These are phyloP conservation scores for Phytophthora citricola DNA, from an alignment of 352 stramenopile genomes.

Conservation along the genomic window DNA sequence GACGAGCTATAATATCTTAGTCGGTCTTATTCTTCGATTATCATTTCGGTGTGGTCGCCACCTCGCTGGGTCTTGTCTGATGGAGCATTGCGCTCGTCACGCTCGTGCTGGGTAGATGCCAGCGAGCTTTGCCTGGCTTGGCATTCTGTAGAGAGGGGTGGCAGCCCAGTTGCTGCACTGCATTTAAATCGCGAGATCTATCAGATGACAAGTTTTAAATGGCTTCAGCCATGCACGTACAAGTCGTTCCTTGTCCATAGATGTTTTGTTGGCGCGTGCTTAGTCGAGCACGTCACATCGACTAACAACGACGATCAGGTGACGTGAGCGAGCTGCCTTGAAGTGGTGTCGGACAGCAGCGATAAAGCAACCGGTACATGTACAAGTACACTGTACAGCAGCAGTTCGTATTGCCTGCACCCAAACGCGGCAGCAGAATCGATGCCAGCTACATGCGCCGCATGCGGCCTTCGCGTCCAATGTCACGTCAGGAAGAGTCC, in stretches of 20 bases:
- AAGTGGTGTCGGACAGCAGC: no score
- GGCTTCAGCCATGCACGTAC: neutral
- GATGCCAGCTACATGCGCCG: no score
- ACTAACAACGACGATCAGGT: neutral
- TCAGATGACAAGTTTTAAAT: neutral
- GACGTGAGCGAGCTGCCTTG: conserved; percentile 1
- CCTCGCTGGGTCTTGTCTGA: conserved; percentile 6
- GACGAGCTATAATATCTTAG: neutral
- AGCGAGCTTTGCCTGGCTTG: neutral
- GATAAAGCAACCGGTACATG: no score
- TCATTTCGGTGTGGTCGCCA: conserved; percentile 31
- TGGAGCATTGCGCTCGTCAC: conserved; percentile 4
- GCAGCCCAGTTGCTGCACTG: neutral
- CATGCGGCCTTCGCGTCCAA: neutral
- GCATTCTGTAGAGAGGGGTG: neutral
- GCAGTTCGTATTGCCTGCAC: no score
- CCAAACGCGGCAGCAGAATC: no score
- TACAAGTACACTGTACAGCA: no score
- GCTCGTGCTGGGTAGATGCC: no score
- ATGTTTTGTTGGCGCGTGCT: neutral
- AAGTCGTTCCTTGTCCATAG: neutral
- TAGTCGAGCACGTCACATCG: conserved; percentile 8
- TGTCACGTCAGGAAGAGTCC: conserved; percentile 11
- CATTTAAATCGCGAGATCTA: conserved; percentile 1
- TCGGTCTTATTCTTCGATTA: conserved; percentile 33